Evolutionary conservation across 192 early-diverging fungal species (phyloP).

Genomic region (Coemansia sp.): DNA sequence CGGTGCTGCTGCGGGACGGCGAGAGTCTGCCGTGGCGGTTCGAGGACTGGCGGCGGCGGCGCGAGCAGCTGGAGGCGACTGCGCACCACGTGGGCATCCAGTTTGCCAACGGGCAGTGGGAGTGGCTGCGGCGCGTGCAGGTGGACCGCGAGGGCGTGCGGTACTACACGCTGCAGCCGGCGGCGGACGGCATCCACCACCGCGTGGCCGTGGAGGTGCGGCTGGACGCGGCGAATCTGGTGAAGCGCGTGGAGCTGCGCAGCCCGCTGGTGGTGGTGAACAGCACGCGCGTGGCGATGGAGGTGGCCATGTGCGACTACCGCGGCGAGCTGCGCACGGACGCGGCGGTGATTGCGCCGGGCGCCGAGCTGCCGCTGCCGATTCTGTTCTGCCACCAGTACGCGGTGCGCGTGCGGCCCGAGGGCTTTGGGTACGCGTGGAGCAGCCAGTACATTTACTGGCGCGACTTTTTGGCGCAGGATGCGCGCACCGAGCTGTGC

Average conservation of each 20-base stretch:
- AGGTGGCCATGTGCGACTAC: slow-evolving; percentile 74
- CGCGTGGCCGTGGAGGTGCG: slow-evolving; percentile 84
- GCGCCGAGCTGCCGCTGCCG: slow-evolving; percentile 81
- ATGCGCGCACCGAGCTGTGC: slow-evolving; percentile 52
- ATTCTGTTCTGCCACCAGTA: slow-evolving; percentile 83
- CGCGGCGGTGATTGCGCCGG: slow-evolving; percentile 59
- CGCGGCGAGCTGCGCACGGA: slow-evolving; percentile 55
- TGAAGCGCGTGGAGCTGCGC: slow-evolving; percentile 91
- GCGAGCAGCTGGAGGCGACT: slow-evolving; percentile 67
- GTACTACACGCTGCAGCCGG: slow-evolving; percentile 79
- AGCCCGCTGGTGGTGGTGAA: slow-evolving; percentile 84
- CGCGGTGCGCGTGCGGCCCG: slow-evolving; percentile 75
- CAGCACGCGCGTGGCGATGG: slow-evolving; percentile 71
- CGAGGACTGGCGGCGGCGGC: slow-evolving; percentile 91
- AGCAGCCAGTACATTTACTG: slow-evolving; percentile 75
- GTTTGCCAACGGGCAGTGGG: slow-evolving; percentile 83
- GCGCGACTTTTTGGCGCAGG: slow-evolving; percentile 63
- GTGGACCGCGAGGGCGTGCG: slow-evolving; percentile 88
- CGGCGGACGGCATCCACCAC: slow-evolving; percentile 75
- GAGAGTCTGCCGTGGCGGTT: slow-evolving; percentile 89
- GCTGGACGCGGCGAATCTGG: slow-evolving; percentile 68
- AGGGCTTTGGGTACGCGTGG: slow-evolving; percentile 86
- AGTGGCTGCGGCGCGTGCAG: slow-evolving; percentile 82
- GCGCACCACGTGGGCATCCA: slow-evolving; percentile 84
- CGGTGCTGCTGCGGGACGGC: slow-evolving; percentile 66